Evolutionary conservation across 805 yeast genomes (phyloP).

Genomic region (Tetrapisispora fleetii): DNA sequence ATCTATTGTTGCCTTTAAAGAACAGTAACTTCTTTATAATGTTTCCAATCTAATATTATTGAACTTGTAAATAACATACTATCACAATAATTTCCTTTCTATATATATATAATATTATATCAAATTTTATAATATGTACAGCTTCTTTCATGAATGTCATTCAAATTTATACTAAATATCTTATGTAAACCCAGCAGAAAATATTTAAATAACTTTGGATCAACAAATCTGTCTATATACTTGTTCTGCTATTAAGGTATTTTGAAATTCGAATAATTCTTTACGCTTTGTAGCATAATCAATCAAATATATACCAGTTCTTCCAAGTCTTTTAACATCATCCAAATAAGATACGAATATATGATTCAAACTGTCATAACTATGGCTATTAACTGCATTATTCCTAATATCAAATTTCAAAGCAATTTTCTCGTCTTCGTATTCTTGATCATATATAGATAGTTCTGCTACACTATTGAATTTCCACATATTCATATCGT

Average conservation of each 20-base stretch:
- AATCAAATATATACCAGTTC: slow-evolving; percentile 19
- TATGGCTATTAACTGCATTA: background rate
- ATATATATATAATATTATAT: no score
- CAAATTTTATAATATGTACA: no score
- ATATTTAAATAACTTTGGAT: no score
- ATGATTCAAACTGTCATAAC: background rate
- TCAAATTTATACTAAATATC: no score
- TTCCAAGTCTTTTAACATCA: slow-evolving; percentile 19
- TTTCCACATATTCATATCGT: slow-evolving; percentile 16
- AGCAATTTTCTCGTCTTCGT: slow-evolving; percentile 9
- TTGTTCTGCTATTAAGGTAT: slow-evolving; percentile 17
- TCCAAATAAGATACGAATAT: slow-evolving; percentile 8
- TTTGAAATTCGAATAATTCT: slow-evolving; percentile 22
- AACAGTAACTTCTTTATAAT: slow-evolving; percentile 2
- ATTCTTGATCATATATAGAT: slow-evolving; percentile 17
- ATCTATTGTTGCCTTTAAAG: slow-evolving; percentile 41
- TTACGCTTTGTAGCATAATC: slow-evolving; percentile 7
- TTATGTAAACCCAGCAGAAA: no score
- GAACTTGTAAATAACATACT: background rate
- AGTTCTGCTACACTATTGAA: slow-evolving; percentile 9
- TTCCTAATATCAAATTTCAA: slow-evolving; percentile 11
- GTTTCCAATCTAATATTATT: background rate
- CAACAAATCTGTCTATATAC: slow-evolving; percentile 12
- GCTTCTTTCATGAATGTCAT: no score
- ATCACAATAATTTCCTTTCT: background rate